Evolutionary conservation across 768 basidiomycete species (phyloP), one percentile per base, ranked within the genome.

Genomic region (Thelephora aurantiotincta): DNA sequence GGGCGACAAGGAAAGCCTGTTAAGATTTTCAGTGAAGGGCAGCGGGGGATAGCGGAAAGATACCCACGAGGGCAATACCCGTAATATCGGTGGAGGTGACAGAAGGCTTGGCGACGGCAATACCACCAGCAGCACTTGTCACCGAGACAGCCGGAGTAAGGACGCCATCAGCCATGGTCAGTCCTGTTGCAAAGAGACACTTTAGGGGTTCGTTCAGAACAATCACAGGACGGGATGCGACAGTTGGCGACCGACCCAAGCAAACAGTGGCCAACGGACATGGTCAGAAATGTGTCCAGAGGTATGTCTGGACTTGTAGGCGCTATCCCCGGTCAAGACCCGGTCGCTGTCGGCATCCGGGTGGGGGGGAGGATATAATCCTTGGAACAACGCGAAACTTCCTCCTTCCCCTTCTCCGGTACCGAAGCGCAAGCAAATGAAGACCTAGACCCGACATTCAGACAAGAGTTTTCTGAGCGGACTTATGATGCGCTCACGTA

Each of bases 101-200:
- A 2, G 63, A 64, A 0, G 74, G 66, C 38, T 73, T 72, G 7
- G 77, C 78, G 12, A 82, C 73, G 0, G 69, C 77, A 50, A 84
- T 78, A n/a, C 82, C 81, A 13, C 66, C 73, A 2, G 83, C 78
- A 4, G 80, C 80, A 35, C 75, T 77, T 0, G 77, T 78, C 6
- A 83, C 75, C 0, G 78, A 79, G 5, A 83, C 80, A 5, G 81
- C 79, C 3, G 80, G 78, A 0, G 80, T 82, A 33, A 83, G 69
- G 18, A 80, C 63, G 33, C 82, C 81, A 51, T 84, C 81, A 0
- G 79, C 74, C 64, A 83, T 70, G 0, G 80, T 80, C 37, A 82
- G 62, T 12, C 74, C 71, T 37, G 80, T 81, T 30, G 77, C 81
- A 49, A 84, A 73, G 9, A 82, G 62, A 42, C 72, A 69, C 78